Evolutionary conservation across 345 rosid genomes (phyloP), one percentile per base, ranked within the genome.

Genomic region (Eutrema yunnanense): DNA sequence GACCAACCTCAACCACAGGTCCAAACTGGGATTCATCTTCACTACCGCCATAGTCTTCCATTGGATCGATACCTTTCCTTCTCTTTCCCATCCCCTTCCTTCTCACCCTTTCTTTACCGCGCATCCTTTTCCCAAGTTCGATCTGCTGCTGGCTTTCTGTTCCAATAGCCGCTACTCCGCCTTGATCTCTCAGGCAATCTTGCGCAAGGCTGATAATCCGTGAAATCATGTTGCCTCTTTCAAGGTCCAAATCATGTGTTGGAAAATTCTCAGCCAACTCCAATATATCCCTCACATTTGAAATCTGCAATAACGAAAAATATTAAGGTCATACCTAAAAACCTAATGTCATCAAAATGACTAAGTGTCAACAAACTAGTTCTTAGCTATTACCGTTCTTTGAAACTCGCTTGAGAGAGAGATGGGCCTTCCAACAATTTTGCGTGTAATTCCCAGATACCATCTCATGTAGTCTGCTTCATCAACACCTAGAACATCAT

Each of bases 91-190:
- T 76, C 67, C 82, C 77, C 44, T 84, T 88, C 79, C 92, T 87
- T 78, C 98, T 85, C 33, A 90, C 90, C 72, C 86, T 86, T 69
- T 92, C 93, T 80, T 90, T 90, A 54, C 93, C 96, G 26, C 96
- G 81, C 51, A 69, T 74, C 82, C 90, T 82, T 74, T 92, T 92
- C 72, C 90, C 92, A 32, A 65, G 87, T 56, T 87, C 95, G 3
- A 59, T 65, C 71, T 76, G 78, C 57, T 81, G 73, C 64, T 82
- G 72, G 64, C 72, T 46, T 30, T 77, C 77, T 30, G 87, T 47
- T 13, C 73, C 46, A 40, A 64, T 41, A 76, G 59, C 73, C 3
- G 83, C 77, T 78, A 75, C 81, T 67, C 83, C 92, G 4, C 82
- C 83, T 79, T 87, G 89, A 80, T 89, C 96, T 65, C 95, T 80